Base-by-base conservation (phyloP, 768 basidiomycete genomes). In the Termitomyces sp. region DNA sequence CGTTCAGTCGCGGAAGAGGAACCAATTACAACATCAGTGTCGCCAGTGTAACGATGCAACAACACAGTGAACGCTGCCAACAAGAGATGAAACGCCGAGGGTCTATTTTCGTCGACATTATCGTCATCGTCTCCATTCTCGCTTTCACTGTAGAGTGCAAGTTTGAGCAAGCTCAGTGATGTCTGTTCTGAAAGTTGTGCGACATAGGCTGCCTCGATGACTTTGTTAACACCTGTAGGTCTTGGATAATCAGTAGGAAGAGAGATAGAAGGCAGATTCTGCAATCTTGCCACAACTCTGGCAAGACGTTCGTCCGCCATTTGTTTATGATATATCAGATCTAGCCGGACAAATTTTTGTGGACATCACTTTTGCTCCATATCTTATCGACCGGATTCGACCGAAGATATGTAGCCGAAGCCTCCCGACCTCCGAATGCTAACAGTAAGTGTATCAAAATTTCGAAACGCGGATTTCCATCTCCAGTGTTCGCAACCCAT, bases 241-340 rank as follows among this genome's bases (percentile, higher is more conserved):
- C 95, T 77, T 2, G 96, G 95, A 68, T 97, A 99, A 70, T 98
- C 97, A 0, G 96, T 96, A 0, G 97, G 96, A 32, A 99, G 75
- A 7, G 92, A 91, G 60, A 98, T 87, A 4, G 89, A 87, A 1
- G 97, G 95, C 2, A 95, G 71, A 65, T 87, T 87, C 67, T 87
- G 85, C 21, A 98, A 76, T 60, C 88, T 77, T 22, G 77, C 69
- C 15, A 87, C 62, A 22, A 87, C 84, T 61, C 87, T 76, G 22
- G 72, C 69, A 14, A 89, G 75, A 45, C 77, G 74, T 53, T 69
- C 67, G 63, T 75, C 74, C 38, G 65, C 70, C 77, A 78, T 77
- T n/a, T 49, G 58, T 46, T 45, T 9, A 24, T 21, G 12, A 19
- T 19, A 22, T 34, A 21, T 22, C 21, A 35, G 46, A 14, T 34